Percentiles rank a stretch among this genome's conserved stretches.
Evolutionary conservation across 805 yeast genomes (phyloP).

Genomic region (Priceomyces haplophilus): DNA sequence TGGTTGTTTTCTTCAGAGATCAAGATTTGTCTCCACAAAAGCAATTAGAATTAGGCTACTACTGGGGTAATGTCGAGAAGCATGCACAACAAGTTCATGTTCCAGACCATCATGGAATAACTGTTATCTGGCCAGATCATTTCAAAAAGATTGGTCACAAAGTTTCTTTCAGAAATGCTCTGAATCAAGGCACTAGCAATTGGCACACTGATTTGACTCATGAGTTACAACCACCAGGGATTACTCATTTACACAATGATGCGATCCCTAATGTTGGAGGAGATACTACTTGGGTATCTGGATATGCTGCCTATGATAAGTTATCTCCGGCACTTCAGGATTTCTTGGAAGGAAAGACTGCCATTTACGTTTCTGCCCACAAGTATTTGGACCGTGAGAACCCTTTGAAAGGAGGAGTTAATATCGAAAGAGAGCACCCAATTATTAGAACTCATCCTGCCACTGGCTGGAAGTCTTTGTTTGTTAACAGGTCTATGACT

Average conservation of each 20-base stretch:
- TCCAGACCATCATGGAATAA: slow-evolving; percentile 29
- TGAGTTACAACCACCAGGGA: slow-evolving; percentile 36
- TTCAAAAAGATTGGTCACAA: slow-evolving; percentile 22
- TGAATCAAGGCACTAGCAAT: slow-evolving; percentile 18
- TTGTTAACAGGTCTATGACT: slow-evolving; percentile 51
- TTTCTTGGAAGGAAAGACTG: slow-evolving; percentile 53
- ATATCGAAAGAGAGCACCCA: slow-evolving; percentile 57
- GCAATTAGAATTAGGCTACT: slow-evolving; percentile 26
- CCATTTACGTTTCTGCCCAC: slow-evolving; percentile 42
- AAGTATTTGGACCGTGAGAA: slow-evolving; percentile 40
- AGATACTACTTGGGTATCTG: slow-evolving; percentile 56
- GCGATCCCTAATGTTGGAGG: slow-evolving; percentile 50
- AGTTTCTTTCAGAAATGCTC: slow-evolving; percentile 25
- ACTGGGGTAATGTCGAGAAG: slow-evolving; percentile 29
- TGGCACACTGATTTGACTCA: slow-evolving; percentile 40
- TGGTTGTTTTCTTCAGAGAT: slow-evolving; percentile 29
- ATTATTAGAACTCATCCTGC: slow-evolving; percentile 63
- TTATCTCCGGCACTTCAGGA: slow-evolving; percentile 43
- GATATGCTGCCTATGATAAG: slow-evolving; percentile 58
- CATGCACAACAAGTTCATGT: slow-evolving; percentile 28
- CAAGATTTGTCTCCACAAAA: slow-evolving; percentile 32
- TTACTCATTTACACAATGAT: slow-evolving; percentile 37
- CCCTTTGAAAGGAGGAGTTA: slow-evolving; percentile 45
- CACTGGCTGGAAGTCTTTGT: slow-evolving; percentile 60
- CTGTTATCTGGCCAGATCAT: slow-evolving; percentile 42